Conservation (phyloP, 2,329 filamentous ascomycete genomes). For the Paraphoma sp. region DNA sequence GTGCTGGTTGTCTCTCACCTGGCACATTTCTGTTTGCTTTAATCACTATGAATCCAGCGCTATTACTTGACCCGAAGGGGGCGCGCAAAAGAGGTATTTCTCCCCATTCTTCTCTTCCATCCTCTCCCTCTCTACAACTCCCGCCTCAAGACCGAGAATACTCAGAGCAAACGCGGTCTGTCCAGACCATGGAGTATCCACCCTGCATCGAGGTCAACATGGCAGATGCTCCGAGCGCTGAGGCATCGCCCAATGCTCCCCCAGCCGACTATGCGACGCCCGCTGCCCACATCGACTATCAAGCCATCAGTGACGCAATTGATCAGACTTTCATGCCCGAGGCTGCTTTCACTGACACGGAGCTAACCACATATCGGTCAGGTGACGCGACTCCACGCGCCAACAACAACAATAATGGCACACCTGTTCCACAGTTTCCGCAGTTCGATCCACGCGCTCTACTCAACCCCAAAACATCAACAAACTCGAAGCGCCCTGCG, state of each 20-base stretch:
- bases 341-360: conserved; percentile 5
- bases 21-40: conserved; percentile 8
- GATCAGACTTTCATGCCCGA: background rate
- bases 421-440: conserved; percentile 9
- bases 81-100: conserved; percentile 32
- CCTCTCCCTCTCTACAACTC: conserved; percentile 1
- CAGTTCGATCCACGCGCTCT: conserved; percentile 39
- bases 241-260: conserved; percentile 1
- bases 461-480: conserved; percentile 40
- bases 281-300: background rate
- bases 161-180: background rate
- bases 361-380: conserved; percentile 27
- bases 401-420: conserved; percentile 18
- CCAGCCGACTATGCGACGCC: background rate
- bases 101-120: conserved; percentile 1
- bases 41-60: conserved; percentile 30
- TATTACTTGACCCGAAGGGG: conserved; percentile 35
- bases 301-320: background rate
- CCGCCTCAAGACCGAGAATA: too few relatives aligned
- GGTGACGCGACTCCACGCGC: conserved; percentile 23
- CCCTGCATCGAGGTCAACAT: background rate
- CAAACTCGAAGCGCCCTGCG: conserved; percentile 39
- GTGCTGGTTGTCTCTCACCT: conserved; percentile 16
- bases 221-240: background rate
- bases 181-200: conserved; percentile 1